Conservation (phyloP, 768 basidiomycete genomes). For the Mrakia frigida region DNA sequence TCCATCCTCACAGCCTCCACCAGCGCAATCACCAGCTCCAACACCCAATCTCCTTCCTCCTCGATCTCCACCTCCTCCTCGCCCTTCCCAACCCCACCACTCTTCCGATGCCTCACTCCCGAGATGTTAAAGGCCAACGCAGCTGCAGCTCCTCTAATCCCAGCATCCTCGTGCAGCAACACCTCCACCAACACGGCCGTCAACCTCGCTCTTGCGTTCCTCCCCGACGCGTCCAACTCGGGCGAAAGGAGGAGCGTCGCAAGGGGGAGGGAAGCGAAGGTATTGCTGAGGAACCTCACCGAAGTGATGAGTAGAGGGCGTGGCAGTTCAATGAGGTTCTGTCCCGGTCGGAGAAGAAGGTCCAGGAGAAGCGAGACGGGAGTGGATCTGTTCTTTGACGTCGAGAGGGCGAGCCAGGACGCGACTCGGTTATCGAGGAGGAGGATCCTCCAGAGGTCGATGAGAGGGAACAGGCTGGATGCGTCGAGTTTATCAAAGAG, state of each 20-base stretch:
- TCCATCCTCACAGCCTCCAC: conserved; percentile 71
- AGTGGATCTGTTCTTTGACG: neutral
- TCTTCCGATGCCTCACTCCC: conserved; percentile 56
- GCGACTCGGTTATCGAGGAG: conserved; percentile 60
- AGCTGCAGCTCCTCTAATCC: conserved; percentile 71
- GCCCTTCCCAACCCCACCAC: neutral
- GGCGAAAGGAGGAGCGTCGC: conserved; percentile 48
- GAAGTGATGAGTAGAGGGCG: conserved; percentile 62
- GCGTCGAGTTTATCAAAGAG: conserved; percentile 49
- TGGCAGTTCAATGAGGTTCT: conserved; percentile 36
- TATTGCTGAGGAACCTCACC: conserved; percentile 65
- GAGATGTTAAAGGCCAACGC: conserved; percentile 74
- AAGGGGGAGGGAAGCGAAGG: conserved; percentile 52
- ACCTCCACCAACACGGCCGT: conserved; percentile 60
- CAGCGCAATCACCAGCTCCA: conserved; percentile 77
- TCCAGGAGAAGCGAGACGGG: neutral
- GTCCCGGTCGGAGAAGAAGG: neutral
- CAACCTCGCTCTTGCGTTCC: conserved; percentile 41
- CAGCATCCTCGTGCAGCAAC: conserved; percentile 62
- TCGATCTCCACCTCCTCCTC: conserved; percentile 36
- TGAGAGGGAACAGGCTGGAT: conserved; percentile 66
- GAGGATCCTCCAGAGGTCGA: conserved; percentile 76
- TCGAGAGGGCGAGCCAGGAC: conserved; percentile 39
- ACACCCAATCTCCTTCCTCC: conserved; percentile 75
- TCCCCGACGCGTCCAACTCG: neutral